A percentile compares a stretch with the other conserved stretches of the same genome.
Conservation (phyloP, 2,329 filamentous ascomycete species). For the Rachicladosporium sp. region DNA sequence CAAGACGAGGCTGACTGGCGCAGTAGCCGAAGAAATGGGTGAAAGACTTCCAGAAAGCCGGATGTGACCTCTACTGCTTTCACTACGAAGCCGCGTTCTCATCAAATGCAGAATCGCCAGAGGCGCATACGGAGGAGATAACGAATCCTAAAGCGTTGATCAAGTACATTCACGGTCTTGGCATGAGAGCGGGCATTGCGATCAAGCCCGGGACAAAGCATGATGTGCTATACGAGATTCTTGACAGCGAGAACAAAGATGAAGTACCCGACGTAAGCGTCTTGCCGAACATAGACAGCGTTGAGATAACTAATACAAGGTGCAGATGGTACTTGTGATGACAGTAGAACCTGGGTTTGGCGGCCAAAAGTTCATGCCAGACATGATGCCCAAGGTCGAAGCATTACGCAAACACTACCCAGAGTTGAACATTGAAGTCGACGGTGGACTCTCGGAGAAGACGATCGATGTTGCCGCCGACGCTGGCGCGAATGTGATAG, state of each 20-base stretch:
- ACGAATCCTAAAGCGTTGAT: conserved; percentile 80
- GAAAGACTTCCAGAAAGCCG: conserved; percentile 82
- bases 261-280: conserved; percentile 77
- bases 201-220: conserved; percentile 88
- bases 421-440: conserved; percentile 91
- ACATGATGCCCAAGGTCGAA: conserved; percentile 84
- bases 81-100: conserved; percentile 96
- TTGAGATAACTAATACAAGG: conserved; percentile 1
- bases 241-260: conserved; percentile 58
- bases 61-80: conserved; percentile 98
- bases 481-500: conserved; percentile 94
- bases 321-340: conserved; percentile 95
- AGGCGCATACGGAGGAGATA: conserved; percentile 52
- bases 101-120: conserved; percentile 69
- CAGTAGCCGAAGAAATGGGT: conserved; percentile 92
- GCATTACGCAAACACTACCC: conserved; percentile 76
- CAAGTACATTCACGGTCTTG: conserved; percentile 76
- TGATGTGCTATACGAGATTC: conserved; percentile 81
- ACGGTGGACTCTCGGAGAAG: conserved; percentile 75
- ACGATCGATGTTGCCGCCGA: conserved; percentile 92
- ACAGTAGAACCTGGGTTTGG: conserved; percentile 96
- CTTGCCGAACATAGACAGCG: conserved; percentile 1
- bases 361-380: conserved; percentile 96
- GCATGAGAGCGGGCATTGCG: conserved; percentile 83
- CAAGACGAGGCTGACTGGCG: conserved; percentile 1